Evolutionary conservation across 352 stramenopile species (phyloP), one percentile per base, ranked within the genome.

Genomic region (Pythium plurisporium): DNA sequence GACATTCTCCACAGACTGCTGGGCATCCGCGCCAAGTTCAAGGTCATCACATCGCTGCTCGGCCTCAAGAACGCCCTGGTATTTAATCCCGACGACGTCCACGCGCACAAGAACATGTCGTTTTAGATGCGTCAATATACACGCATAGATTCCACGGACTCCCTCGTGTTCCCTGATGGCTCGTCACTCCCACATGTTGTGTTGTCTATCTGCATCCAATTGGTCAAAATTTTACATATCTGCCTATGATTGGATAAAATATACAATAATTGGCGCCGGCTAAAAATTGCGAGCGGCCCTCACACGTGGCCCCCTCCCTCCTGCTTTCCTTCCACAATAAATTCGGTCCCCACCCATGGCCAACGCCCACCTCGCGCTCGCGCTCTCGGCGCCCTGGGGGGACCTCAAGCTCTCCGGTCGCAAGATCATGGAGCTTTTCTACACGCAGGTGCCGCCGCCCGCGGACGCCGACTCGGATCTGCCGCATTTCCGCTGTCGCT

Each of bases 81-180:
- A 31, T 93, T 87, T 70, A 91, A 67, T 46, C 56, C 81, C 20
- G 72, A 84, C 23, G 76, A 89, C 43, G 67, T 87, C 14, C 57
- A 85, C 37, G 79, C 79, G 22, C 83, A 93, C 64, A 91, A 91
- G 64, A 85, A 91, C 62, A 91, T 93, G 83, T 91, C 80, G 3
- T 93, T 93, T 51, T 93, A 22, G 64, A 36, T 17, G 22, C 6
- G 0, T 15, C 15, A n/a, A 52, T 36, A 40, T 20, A 26, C 10
- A 29, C 4, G 30, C 22, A 38, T 52, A 52, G 40, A 42, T 37
- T n/a, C n/a, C n/a, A n/a, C n/a, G n/a, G n/a, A n/a, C n/a, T n/a
- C n/a, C n/a, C n/a, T n/a, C n/a, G n/a, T n/a, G n/a, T n/a, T n/a
- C n/a, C n/a, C n/a, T n/a, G n/a, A n/a, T n/a, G n/a, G n/a, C n/a